These are phyloP conservation scores for Fusarium verrucosum DNA, from an alignment of 2,329 filamentous ascomycete genomes.

Conservation along the genomic window DNA sequence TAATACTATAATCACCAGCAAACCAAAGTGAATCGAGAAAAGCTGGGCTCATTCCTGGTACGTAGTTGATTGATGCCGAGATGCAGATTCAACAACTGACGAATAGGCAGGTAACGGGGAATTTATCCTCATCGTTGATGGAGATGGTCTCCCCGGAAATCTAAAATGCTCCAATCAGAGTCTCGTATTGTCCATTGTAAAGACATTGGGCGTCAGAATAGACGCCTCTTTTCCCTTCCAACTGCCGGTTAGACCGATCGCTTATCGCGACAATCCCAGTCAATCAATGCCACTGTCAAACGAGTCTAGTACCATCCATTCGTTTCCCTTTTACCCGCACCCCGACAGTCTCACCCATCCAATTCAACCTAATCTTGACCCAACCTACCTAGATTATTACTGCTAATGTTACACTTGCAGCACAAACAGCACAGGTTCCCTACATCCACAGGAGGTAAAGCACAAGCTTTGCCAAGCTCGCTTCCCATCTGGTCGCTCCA, in stretches of 20 bases:
- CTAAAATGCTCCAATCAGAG: background rate
- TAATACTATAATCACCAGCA: background rate
- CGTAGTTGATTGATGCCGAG: background rate
- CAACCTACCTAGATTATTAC: background rate
- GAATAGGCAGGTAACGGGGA: background rate
- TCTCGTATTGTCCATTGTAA: background rate
- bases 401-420: conserved; percentile 1
- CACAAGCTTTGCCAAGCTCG: conserved; percentile 31
- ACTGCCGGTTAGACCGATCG: conserved; percentile 24
- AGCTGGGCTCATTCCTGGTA: background rate
- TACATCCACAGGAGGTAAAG: background rate
- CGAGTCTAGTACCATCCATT: background rate
- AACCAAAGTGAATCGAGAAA: background rate
- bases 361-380: background rate
- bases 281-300: background rate
- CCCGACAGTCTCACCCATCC: background rate
- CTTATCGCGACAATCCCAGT: conserved; percentile 30
- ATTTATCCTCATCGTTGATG: background rate
- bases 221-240: conserved; percentile 2
- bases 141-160: background rate
- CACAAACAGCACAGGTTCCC: background rate
- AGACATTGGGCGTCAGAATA: conserved; percentile 3
- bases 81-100: background rate
- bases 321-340: background rate
- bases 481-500: conserved; percentile 10